Conservation (phyloP, 371 early-diverging fungal species). For the Mortierella sp. region DNA sequence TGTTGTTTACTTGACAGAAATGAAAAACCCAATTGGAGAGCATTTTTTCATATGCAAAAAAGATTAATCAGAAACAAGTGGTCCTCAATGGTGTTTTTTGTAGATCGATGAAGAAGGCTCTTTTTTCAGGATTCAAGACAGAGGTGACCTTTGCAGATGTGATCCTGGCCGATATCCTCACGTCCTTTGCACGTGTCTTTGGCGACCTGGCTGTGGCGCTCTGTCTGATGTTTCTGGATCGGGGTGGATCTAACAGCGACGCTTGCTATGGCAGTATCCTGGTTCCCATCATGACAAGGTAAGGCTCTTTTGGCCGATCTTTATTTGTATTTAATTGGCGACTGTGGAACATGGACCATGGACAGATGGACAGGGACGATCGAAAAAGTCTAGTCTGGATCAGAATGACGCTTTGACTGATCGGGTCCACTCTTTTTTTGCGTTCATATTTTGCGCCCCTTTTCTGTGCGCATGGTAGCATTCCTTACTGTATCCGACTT, state of each 20-base stretch:
- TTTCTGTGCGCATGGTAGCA: constrained; percentile 54
- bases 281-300: constrained; percentile 75
- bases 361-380: constrained; percentile 6
- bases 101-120: constrained; percentile 58
- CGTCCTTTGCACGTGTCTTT: constrained; percentile 90
- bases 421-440: background rate
- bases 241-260: constrained; percentile 53
- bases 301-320: constrained; percentile 11
- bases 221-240: constrained; percentile 63
- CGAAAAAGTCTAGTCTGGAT: background rate
- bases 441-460: background rate
- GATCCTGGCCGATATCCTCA: constrained; percentile 93
- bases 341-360: background rate
- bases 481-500: constrained; percentile 90
- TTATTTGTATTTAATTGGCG: background rate
- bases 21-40: background rate
- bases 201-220: constrained; percentile 82
- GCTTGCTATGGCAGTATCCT: constrained; percentile 66
- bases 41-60: background rate
- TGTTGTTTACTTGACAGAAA: background rate
- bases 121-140: constrained; percentile 64
- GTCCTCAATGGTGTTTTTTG: background rate
- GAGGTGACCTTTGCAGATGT: constrained; percentile 87
- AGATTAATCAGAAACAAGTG: background rate
- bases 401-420: constrained; percentile 12